These are phyloP conservation scores for Lipomyces sp. DNA, from an alignment of 805 yeast genomes.

Conservation along the genomic window DNA sequence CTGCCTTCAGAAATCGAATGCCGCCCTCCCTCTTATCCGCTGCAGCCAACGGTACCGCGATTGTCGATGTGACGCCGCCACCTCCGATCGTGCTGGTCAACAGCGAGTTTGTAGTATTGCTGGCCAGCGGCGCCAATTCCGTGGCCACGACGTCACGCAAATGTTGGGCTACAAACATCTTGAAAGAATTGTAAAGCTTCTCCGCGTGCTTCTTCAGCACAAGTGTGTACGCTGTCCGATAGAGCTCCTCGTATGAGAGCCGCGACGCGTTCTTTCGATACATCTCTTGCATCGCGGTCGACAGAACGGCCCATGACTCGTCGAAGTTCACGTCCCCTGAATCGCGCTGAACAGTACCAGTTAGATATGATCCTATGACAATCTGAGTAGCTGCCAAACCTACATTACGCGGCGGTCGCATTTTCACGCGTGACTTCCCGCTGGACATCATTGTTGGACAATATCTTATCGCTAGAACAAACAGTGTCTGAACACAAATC, in stretches of 20 bases:
- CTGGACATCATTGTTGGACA: constrained; percentile 24
- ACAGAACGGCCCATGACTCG: constrained; percentile 66
- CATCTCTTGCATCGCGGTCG: constrained; percentile 73
- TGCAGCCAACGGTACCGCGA: constrained; percentile 27
- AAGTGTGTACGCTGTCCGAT: constrained; percentile 75
- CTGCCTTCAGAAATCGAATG: constrained; percentile 44
- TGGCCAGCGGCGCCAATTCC: constrained; percentile 38
- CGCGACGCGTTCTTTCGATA: constrained; percentile 72
- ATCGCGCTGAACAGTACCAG: constrained; percentile 25
- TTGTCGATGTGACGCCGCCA: constrained; percentile 19
- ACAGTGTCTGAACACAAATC: too few relatives aligned
- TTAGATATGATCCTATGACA: not conserved
- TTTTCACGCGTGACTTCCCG: constrained; percentile 35
- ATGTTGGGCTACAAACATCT: constrained; percentile 54
- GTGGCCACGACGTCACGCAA: constrained; percentile 43
- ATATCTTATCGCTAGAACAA: not conserved
- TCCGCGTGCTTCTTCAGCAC: constrained; percentile 74
- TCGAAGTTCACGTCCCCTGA: constrained; percentile 57
- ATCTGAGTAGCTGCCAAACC: not conserved
- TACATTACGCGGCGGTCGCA: constrained; percentile 39
- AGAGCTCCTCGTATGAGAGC: constrained; percentile 80
- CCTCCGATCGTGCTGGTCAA: constrained; percentile 6
- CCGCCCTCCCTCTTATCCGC: constrained; percentile 35
- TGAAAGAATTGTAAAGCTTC: constrained; percentile 65
- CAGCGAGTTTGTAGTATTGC: constrained; percentile 18